Conservation (phyloP, 1,139 yeast species). For the Groenewaldozyma sp. region DNA sequence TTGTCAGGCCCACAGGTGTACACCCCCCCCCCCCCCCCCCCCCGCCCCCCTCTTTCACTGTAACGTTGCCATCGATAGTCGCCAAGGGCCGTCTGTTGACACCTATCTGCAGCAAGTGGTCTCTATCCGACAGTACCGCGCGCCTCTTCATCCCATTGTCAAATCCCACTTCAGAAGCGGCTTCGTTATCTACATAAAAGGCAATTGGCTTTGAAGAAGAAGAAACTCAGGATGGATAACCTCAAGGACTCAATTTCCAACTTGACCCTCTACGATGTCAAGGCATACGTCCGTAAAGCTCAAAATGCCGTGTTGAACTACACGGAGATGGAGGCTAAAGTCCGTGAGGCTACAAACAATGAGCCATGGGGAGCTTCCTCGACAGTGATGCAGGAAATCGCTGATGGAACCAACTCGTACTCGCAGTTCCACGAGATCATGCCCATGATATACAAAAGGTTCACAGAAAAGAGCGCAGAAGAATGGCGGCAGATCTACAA, state of each 20-base stretch:
- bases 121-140: too few relatives aligned
- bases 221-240: constrained; percentile 60
- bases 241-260: constrained; percentile 69
- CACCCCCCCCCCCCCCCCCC: too few relatives aligned
- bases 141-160: background rate
- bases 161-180: background rate
- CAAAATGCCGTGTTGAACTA: constrained; percentile 94
- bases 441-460: constrained; percentile 47
- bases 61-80: too few relatives aligned
- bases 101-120: background rate
- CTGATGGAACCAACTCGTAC: constrained; percentile 80
- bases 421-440: constrained; percentile 38
- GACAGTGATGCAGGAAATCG: constrained; percentile 83
- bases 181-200: background rate
- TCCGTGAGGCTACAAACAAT: constrained; percentile 91
- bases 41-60: too few relatives aligned
- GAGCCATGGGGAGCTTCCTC: constrained; percentile 99
- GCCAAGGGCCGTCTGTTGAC: background rate
- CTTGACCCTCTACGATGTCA: constrained; percentile 85
- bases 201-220: background rate
- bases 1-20: too few relatives aligned
- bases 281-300: constrained; percentile 95
- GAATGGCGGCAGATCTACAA: constrained; percentile 99
- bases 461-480: constrained; percentile 88
- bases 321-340: constrained; percentile 93